Conservation (phyloP, 2,329 filamentous ascomycete genomes). For the Neoascochyta sp. region DNA sequence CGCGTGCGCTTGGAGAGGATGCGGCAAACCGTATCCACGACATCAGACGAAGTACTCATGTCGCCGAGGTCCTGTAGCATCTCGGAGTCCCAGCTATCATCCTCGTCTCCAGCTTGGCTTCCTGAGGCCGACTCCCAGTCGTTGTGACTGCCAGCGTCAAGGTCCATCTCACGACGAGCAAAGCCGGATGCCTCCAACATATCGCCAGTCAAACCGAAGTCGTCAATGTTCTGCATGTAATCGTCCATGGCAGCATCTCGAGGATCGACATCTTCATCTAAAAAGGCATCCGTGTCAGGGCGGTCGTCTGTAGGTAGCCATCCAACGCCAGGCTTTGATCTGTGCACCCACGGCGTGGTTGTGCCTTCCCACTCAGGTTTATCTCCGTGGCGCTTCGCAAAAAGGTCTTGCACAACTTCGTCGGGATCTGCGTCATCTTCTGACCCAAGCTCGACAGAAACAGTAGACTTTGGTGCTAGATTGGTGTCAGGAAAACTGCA, state of each 20-base stretch:
- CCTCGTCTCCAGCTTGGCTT: conserved; percentile 8
- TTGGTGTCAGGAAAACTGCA: no score
- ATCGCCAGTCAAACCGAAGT: conserved; percentile 40
- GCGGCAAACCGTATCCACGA: conserved; percentile 40
- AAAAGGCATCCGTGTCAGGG: conserved; percentile 19
- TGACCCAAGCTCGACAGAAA: conserved; percentile 3
- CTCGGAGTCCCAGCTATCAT: conserved; percentile 43
- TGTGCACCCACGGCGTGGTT: conserved; percentile 29
- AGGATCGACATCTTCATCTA: conserved; percentile 18
- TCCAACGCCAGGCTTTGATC: conserved; percentile 36
- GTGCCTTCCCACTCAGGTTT: conserved; percentile 30
- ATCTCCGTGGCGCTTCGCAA: conserved; percentile 24
- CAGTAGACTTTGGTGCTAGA: no score
- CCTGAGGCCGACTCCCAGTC: conserved; percentile 27
- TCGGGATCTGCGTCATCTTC: conserved; percentile 22
- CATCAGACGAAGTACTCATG: conserved; percentile 50
- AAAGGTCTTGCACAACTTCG: conserved; percentile 18
- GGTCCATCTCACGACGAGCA: conserved; percentile 32
- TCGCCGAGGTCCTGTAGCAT: conserved; percentile 49
- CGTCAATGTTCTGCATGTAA: conserved; percentile 65
- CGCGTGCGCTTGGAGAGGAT: conserved; percentile 48
- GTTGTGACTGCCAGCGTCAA: conserved; percentile 30
- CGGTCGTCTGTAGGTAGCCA: conserved; percentile 28
- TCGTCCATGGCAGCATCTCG: conserved; percentile 54
- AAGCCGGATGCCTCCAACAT: conserved; percentile 23